These are phyloP conservation scores for Xanthoparmelia taractica DNA, from an alignment of 495 filamentous ascomycete genomes.

Conservation along the genomic window DNA sequence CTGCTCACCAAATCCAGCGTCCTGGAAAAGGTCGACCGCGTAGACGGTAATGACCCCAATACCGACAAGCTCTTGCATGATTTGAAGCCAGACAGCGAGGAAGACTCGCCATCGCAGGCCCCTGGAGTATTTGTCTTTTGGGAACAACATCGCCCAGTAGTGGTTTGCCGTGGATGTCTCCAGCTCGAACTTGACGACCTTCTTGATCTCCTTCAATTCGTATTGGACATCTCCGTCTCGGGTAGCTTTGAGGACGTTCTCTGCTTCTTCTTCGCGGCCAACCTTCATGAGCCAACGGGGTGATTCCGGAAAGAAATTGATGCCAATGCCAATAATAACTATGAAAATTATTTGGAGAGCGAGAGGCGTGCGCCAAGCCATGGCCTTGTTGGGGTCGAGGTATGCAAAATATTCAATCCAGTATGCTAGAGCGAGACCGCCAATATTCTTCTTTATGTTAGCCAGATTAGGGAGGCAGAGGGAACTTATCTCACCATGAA, in stretches of 20 bases:
- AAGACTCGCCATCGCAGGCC: slow-evolving; percentile 49
- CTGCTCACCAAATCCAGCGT: slow-evolving; percentile 38
- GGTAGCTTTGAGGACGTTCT: slow-evolving; percentile 37
- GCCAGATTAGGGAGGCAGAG: slow-evolving; percentile 40
- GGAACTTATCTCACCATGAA: slow-evolving; percentile 33
- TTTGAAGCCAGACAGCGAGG: slow-evolving; percentile 48
- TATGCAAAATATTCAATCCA: slow-evolving; percentile 54
- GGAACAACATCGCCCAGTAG: slow-evolving; percentile 26
- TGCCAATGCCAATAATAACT: slow-evolving; percentile 42
- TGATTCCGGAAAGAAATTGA: slow-evolving; percentile 55
- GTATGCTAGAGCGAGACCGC: slow-evolving; percentile 55
- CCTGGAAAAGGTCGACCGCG: slow-evolving; percentile 36
- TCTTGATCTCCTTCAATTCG: slow-evolving; percentile 31
- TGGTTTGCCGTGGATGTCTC: slow-evolving; percentile 26
- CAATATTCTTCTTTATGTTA: slow-evolving; percentile 40
- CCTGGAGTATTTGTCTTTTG: slow-evolving; percentile 36
- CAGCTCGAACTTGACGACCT: slow-evolving; percentile 28
- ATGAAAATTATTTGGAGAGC: slow-evolving; percentile 44
- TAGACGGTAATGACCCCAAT: slow-evolving; percentile 39
- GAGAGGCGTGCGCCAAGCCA: slow-evolving; percentile 40
- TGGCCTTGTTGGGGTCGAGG: slow-evolving; percentile 36
- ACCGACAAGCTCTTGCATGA: slow-evolving; percentile 41
- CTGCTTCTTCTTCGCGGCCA: slow-evolving; percentile 47
- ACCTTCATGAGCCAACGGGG: slow-evolving; percentile 51
- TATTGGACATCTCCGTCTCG: slow-evolving; percentile 27